Percentiles rank a stretch among this genome's conserved stretches.
Evolutionary conservation across 768 basidiomycete species (phyloP).

Genomic region (Macrolepiota dolichaula): DNA sequence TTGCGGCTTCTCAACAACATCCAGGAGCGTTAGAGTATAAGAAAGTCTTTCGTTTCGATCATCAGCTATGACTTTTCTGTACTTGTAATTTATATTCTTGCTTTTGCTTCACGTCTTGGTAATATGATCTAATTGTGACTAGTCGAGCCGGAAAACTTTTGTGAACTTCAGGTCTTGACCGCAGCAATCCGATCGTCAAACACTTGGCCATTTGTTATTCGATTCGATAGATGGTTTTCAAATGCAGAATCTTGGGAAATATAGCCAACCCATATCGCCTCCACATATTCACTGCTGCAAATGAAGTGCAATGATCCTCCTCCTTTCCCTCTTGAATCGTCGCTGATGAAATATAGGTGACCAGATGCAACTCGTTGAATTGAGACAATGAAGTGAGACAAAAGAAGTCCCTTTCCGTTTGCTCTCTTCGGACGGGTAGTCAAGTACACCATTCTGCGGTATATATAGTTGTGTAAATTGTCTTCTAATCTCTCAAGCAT

Average conservation of each 20-base stretch:
- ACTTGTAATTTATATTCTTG: conserved; percentile 5
- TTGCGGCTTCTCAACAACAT: conserved; percentile 73
- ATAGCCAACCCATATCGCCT: too few species aligned
- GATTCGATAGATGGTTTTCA: background rate
- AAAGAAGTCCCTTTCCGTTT: conserved; percentile 19
- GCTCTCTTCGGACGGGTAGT: conserved; percentile 28
- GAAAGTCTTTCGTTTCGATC: background rate
- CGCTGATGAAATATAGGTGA: too few species aligned
- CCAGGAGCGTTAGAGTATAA: conserved; percentile 37
- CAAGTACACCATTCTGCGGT: background rate
- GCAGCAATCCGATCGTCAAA: too few species aligned
- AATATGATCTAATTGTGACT: background rate
- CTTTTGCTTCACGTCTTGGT: background rate
- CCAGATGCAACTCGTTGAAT: too few species aligned
- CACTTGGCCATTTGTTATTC: too few species aligned
- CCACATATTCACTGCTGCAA: too few species aligned
- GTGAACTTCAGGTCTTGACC: background rate
- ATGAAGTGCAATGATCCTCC: too few species aligned
- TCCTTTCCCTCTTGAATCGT: too few species aligned
- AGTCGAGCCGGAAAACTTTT: background rate
- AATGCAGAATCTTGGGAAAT: too few species aligned
- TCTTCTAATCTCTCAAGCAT: background rate
- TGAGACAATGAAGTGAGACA: too few species aligned
- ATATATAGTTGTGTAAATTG: too few species aligned
- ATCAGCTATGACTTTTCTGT: background rate